Conservation (phyloP, 345 rosid species). For the Bruguiera gymnorhiza region DNA sequence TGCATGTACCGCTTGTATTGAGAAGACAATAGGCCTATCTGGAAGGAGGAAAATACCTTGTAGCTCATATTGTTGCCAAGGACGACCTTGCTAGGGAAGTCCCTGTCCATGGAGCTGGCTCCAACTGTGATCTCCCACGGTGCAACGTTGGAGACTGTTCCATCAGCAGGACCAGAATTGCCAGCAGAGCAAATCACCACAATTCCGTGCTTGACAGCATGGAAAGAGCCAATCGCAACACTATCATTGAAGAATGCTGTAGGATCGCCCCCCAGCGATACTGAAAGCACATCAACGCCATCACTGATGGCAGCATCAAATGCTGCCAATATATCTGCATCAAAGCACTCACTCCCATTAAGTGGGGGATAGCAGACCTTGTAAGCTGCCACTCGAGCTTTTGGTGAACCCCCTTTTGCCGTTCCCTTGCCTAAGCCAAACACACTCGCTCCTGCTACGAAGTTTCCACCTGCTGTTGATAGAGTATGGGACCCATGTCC, state of each 20-base stretch:
- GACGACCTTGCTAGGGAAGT: slow-evolving; percentile 59
- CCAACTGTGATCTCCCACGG: slow-evolving; percentile 93
- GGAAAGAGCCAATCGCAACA: slow-evolving; percentile 27
- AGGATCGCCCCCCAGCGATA: slow-evolving; percentile 15
- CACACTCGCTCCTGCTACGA: slow-evolving; percentile 20
- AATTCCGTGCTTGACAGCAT: slow-evolving; percentile 23
- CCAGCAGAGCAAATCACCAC: slow-evolving; percentile 40
- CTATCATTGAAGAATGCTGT: slow-evolving; percentile 13
- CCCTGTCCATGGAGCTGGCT: slow-evolving; percentile 85
- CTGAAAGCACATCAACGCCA: slow-evolving; percentile 25
- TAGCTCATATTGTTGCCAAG: slow-evolving; percentile 50
- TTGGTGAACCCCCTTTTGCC: slow-evolving; percentile 28
- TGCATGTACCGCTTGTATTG: not conserved
- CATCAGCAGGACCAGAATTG: slow-evolving; percentile 69
- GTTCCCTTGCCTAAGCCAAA: slow-evolving; percentile 20
- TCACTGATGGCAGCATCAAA: slow-evolving; percentile 24
- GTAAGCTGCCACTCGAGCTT: slow-evolving; percentile 20
- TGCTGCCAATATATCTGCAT: slow-evolving; percentile 25
- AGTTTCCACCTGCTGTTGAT: slow-evolving; percentile 24
- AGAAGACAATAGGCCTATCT: not conserved
- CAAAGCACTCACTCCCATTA: slow-evolving; percentile 18
- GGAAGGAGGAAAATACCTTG: slow-evolving; percentile 43
- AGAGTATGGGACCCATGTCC: slow-evolving; percentile 28
- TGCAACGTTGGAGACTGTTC: slow-evolving; percentile 60
- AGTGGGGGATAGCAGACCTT: slow-evolving; percentile 22